Evolutionary conservation across 495 filamentous ascomycete genomes (phyloP).

Genomic region (Gamarada debralockiae): DNA sequence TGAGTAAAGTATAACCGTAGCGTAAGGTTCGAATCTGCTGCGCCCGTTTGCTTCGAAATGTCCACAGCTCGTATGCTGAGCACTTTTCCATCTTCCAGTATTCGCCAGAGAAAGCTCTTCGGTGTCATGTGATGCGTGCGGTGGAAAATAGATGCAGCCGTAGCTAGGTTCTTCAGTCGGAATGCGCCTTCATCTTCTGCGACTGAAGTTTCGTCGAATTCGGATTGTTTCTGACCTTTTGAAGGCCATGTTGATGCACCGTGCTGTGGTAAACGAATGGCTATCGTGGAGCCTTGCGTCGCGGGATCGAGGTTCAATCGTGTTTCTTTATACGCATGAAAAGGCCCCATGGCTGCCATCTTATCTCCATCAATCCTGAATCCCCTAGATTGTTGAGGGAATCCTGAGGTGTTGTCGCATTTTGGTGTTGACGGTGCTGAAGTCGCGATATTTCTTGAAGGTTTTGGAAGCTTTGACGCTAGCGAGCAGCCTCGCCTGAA

Average conservation of each 20-base stretch:
- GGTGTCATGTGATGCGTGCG: constrained; percentile 69
- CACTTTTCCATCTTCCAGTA: constrained; percentile 74
- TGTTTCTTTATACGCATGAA: constrained; percentile 77
- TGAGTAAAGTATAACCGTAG: constrained; percentile 73
- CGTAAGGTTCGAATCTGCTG: constrained; percentile 64
- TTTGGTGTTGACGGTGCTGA: constrained; percentile 8
- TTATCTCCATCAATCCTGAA: constrained; percentile 25
- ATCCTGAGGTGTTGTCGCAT: constrained; percentile 13
- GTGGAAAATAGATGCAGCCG: constrained; percentile 79
- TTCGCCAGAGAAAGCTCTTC: constrained; percentile 82
- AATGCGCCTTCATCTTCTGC: constrained; percentile 74
- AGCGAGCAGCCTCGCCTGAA: no score
- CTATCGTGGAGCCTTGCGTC: constrained; percentile 61
- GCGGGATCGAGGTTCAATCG: constrained; percentile 76
- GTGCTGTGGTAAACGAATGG: constrained; percentile 66
- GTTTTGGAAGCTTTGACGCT: no score
- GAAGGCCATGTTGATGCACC: constrained; percentile 31
- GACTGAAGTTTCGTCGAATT: constrained; percentile 25
- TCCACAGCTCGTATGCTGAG: constrained; percentile 83
- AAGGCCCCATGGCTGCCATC: constrained; percentile 27
- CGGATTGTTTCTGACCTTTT: constrained; percentile 32
- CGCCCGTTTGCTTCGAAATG: constrained; percentile 63
- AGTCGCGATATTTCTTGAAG: no score
- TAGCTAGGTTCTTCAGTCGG: constrained; percentile 66
- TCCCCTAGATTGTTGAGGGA: background rate